phyloP scores from a whole-genome alignment of 371 early-diverging fungal species.

The Batkoa obscura region DNA sequence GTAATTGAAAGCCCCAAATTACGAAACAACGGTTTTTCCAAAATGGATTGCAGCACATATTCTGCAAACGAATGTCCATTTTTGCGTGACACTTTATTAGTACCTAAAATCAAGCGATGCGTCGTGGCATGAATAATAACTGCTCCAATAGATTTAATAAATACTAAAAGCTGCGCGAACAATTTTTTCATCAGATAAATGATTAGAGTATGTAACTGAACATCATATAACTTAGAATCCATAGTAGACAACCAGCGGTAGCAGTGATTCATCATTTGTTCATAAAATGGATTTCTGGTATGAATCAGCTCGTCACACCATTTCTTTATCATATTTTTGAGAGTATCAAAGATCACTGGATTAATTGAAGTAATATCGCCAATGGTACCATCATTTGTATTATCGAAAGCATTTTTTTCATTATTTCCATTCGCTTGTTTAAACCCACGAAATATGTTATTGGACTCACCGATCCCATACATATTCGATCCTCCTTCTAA shows the following conservation, averaged over 20 bases:
- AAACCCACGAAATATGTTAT: background rate
- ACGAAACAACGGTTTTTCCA: constrained; percentile 51
- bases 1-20: constrained; percentile 35
- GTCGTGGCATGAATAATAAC: constrained; percentile 59
- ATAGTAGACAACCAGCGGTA: constrained; percentile 76
- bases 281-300: constrained; percentile 34
- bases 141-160: constrained; percentile 55
- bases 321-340: constrained; percentile 53
- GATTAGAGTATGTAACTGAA: constrained; percentile 50
- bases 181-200: constrained; percentile 76
- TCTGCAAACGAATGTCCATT: constrained; percentile 50
- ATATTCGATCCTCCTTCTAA: constrained; percentile 41
- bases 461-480: constrained; percentile 24
- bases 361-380: background rate
- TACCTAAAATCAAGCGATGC: constrained; percentile 57
- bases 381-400: background rate
- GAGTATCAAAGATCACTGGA: constrained; percentile 44
- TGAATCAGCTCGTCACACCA: constrained; percentile 43
- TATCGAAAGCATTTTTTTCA: background rate
- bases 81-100: constrained; percentile 47
- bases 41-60: constrained; percentile 48
- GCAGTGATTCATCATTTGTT: constrained; percentile 56
- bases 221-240: constrained; percentile 62
- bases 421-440: too few species aligned
- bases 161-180: constrained; percentile 60